Conservation (phyloP, 1,139 yeast genomes). For the Yarrowia galli region DNA sequence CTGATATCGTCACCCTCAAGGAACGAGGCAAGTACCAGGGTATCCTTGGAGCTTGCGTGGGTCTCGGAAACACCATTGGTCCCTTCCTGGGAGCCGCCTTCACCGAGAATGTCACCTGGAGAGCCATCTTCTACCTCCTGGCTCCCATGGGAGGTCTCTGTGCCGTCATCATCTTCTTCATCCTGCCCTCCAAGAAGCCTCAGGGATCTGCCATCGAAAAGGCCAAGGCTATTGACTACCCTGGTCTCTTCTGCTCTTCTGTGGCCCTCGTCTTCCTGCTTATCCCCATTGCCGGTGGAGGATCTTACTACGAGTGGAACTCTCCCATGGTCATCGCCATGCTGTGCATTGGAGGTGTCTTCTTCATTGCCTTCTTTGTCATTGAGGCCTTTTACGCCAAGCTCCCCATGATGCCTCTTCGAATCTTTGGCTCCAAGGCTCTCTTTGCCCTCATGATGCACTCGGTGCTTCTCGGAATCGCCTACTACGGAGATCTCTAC, state of each 20-base stretch:
- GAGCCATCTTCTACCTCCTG: constrained; percentile 57
- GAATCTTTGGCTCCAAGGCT: constrained; percentile 55
- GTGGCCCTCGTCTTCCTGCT: constrained; percentile 57
- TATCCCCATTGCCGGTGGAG: constrained; percentile 63
- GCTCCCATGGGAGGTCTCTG: constrained; percentile 54
- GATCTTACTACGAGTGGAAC: constrained; percentile 60
- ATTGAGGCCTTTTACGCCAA: constrained; percentile 60
- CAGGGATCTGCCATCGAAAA: constrained; percentile 52
- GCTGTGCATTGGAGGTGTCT: constrained; percentile 57
- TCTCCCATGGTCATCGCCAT: constrained; percentile 59
- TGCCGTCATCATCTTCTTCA: constrained; percentile 40
- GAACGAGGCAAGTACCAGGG: constrained; percentile 61
- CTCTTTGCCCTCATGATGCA: constrained; percentile 56
- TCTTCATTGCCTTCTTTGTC: constrained; percentile 54
- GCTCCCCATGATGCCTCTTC: constrained; percentile 64
- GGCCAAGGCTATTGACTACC: constrained; percentile 57
- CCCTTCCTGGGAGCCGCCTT: constrained; percentile 65
- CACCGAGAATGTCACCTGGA: constrained; percentile 57
- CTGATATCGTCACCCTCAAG: constrained; percentile 59
- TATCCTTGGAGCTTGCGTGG: constrained; percentile 58
- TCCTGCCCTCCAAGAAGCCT: constrained; percentile 45
- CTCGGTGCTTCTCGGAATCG: constrained; percentile 60
- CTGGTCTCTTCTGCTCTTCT: constrained; percentile 57
- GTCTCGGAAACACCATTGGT: constrained; percentile 63
- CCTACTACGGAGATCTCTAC: constrained; percentile 57